Conservation (phyloP, 129 eudicot species). For the Chrysanthemum makinoi region DNA sequence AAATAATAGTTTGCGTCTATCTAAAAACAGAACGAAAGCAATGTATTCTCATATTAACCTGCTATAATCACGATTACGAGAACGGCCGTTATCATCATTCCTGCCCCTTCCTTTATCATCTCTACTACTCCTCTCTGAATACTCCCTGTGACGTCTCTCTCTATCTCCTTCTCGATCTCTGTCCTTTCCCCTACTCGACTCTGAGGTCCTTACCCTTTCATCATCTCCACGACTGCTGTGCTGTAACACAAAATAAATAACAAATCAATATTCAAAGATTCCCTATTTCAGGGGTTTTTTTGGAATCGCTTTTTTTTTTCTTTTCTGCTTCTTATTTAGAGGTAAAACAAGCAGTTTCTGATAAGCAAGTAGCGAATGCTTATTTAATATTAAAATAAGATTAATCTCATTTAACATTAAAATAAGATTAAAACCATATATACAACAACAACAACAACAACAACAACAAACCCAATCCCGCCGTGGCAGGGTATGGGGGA, state of each 20-base stretch:
- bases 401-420: no score
- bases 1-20: neutral
- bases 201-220: conserved; percentile 9
- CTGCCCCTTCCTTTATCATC: conserved; percentile 54
- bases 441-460: no score
- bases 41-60: conserved; percentile 42
- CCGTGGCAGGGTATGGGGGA: no score
- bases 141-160: conserved; percentile 46
- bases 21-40: neutral
- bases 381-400: no score
- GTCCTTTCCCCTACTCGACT: conserved; percentile 36
- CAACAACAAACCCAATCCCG: no score
- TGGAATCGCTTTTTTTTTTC: no score
- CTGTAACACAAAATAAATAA: neutral
- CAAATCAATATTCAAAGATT: neutral
- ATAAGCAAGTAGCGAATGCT: neutral
- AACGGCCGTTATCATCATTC: conserved; percentile 50
- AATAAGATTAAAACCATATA: no score
- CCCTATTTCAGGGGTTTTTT: no score
- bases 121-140: conserved; percentile 47
- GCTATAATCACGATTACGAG: conserved; percentile 57
- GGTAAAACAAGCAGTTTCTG: neutral
- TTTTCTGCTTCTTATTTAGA: no score
- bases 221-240: neutral
- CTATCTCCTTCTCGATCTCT: conserved; percentile 51